These are phyloP conservation scores for Tulasnella sp. DNA, from an alignment of 768 basidiomycete genomes.

Conservation along the genomic window DNA sequence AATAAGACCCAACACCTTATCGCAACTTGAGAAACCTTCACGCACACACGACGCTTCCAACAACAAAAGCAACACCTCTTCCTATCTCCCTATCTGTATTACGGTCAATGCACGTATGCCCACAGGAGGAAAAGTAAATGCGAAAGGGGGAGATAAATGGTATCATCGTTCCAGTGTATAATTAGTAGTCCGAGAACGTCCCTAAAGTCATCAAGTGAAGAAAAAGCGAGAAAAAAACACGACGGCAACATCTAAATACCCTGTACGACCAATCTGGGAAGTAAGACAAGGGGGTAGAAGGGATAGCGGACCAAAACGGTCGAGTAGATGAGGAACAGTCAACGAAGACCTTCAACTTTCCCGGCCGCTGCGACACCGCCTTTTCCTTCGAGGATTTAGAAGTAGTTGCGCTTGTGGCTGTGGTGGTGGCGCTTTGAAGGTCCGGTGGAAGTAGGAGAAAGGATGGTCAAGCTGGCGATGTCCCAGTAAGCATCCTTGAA, in stretches of 20 bases:
- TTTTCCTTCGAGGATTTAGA: neutral
- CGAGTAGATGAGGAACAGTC: too few species aligned
- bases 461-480: conserved; percentile 34
- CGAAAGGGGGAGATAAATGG: neutral
- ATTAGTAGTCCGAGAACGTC: neutral
- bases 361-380: neutral
- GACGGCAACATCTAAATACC: too few species aligned
- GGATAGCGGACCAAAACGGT: too few species aligned
- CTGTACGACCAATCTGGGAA: too few species aligned
- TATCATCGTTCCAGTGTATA: too few species aligned
- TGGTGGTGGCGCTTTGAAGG: conserved; percentile 3
- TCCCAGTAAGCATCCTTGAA: conserved; percentile 41
- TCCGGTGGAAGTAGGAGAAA: neutral
- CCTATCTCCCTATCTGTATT: neutral
- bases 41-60: too few species aligned
- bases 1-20: too few species aligned
- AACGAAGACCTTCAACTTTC: too few species aligned
- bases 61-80: too few species aligned
- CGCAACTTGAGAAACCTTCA: too few species aligned
- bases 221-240: too few species aligned
- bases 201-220: neutral
- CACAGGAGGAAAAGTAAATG: neutral
- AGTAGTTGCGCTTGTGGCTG: neutral
- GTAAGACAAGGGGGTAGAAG: too few species aligned
- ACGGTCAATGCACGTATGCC: neutral